Evolutionary conservation across 164 flowering plant species (phyloP).

Genomic region (Cinnamomum chago): DNA sequence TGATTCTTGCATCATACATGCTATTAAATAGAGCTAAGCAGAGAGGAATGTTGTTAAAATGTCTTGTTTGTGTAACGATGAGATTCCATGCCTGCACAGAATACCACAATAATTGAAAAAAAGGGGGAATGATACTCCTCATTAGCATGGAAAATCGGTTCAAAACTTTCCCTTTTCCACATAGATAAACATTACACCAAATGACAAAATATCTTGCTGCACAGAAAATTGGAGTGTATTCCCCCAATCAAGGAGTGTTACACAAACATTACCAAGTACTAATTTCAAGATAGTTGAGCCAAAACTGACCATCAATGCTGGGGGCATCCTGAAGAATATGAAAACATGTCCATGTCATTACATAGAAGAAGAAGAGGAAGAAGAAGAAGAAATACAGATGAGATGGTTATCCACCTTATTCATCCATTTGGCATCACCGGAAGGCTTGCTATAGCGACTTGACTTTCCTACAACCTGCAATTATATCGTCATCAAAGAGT

Average conservation of each 20-base stretch:
- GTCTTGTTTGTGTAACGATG: too few species aligned
- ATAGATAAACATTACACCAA: too few species aligned
- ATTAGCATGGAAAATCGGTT: too few species aligned
- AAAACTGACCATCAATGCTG: constrained; percentile 7
- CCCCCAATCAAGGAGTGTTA: not conserved
- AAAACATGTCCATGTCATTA: not conserved
- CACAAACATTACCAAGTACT: not conserved
- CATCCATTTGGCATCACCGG: constrained; percentile 2
- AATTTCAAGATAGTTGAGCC: not conserved
- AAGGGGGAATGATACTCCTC: too few species aligned
- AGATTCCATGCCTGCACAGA: too few species aligned
- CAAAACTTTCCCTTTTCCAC: too few species aligned
- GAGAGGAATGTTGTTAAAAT: too few species aligned
- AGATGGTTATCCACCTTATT: not conserved
- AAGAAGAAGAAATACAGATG: not conserved
- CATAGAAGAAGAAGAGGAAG: not conserved
- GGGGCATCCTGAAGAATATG: constrained; percentile 10
- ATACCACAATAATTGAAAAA: too few species aligned
- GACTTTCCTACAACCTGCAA: constrained; percentile 10
- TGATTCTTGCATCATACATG: too few species aligned
- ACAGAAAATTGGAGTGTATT: too few species aligned
- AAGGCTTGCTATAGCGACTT: not conserved
- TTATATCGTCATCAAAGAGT: not conserved
- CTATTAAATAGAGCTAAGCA: too few species aligned
- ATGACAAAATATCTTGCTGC: too few species aligned